Conservation (phyloP, 352 stramenopile species). For the Phytophthora pistaciae region DNA sequence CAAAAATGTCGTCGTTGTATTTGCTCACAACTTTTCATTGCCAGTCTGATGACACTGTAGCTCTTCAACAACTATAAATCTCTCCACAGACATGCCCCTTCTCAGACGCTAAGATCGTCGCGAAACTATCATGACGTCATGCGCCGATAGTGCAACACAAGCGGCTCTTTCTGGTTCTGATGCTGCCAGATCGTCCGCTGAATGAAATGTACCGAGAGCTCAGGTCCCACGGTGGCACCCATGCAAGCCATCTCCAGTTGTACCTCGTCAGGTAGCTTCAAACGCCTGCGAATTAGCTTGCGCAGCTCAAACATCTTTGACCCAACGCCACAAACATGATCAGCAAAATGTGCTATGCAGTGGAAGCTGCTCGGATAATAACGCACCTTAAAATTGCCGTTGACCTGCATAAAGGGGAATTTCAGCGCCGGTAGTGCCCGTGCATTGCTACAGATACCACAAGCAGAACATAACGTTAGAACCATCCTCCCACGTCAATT, state of each 20-base stretch:
- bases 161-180: constrained; percentile 49
- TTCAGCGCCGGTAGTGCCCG: constrained; percentile 39
- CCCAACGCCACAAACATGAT: neutral
- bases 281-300: constrained; percentile 51
- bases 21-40: neutral
- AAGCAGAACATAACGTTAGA: neutral
- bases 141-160: constrained; percentile 64
- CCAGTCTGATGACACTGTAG: neutral
- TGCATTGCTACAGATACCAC: constrained; percentile 22
- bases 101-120: too few species aligned
- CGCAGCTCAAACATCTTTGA: constrained; percentile 66
- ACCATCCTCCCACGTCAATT: neutral
- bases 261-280: constrained; percentile 37
- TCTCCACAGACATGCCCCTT: neutral
- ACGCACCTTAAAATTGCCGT: constrained; percentile 63
- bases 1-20: neutral
- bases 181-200: constrained; percentile 73
- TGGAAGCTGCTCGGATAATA: neutral
- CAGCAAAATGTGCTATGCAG: neutral
- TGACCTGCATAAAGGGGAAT: constrained; percentile 70
- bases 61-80: neutral
- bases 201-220: constrained; percentile 75
- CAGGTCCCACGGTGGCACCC: constrained; percentile 61
- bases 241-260: constrained; percentile 71
- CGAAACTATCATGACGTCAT: neutral